A percentile compares a stretch with the other conserved stretches of the same genome.
phyloP scores from a whole-genome alignment of 2,329 filamentous ascomycete species.

The Moelleriella libera region DNA sequence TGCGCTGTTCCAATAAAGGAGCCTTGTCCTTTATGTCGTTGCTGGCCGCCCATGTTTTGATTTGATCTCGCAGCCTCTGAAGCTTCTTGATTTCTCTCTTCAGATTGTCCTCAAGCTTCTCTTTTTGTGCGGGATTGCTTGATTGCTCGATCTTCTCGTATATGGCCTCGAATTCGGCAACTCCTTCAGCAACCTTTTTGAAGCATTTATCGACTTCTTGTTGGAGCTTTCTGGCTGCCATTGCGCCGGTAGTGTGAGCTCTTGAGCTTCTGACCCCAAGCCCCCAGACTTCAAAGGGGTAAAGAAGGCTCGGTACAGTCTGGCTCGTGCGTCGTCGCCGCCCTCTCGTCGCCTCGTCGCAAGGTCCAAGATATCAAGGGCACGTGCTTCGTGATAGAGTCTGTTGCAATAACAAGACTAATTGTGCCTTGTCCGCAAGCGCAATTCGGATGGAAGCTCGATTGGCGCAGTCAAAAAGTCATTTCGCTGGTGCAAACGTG shows the following conservation, averaged over 20 bases:
- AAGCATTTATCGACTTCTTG: slow-evolving; percentile 99
- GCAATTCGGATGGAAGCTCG: too few species aligned
- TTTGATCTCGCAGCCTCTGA: slow-evolving; percentile 91
- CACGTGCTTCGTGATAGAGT: too few species aligned
- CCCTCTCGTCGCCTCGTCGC: too few species aligned
- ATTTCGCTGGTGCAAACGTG: too few species aligned
- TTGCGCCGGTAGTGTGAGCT: slow-evolving; percentile 27
- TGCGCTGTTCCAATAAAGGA: slow-evolving; percentile 82
- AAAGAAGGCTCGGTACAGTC: too few species aligned
- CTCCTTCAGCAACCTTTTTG: slow-evolving; percentile 93
- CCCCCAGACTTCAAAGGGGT: too few species aligned
- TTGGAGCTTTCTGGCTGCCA: slow-evolving; percentile 92
- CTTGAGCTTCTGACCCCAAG: not conserved
- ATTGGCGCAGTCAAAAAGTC: too few species aligned
- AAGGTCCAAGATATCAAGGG: too few species aligned
- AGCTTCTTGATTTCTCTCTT: slow-evolving; percentile 99
- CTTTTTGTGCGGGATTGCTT: slow-evolving; percentile 86
- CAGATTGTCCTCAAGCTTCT: slow-evolving; percentile 94
- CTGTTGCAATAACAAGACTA: too few species aligned
- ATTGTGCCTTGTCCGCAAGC: too few species aligned
- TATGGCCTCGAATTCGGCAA: slow-evolving; percentile 81
- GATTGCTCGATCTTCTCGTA: slow-evolving; percentile 96
- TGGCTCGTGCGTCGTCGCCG: too few species aligned
- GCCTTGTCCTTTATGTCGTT: slow-evolving; percentile 99
- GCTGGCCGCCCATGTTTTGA: slow-evolving; percentile 97